Percentiles rank a stretch among this genome's conserved stretches.
These are phyloP conservation scores for Fonsecaea pugnacius DNA, from an alignment of 2,329 filamentous ascomycete species.

Conservation along the genomic window DNA sequence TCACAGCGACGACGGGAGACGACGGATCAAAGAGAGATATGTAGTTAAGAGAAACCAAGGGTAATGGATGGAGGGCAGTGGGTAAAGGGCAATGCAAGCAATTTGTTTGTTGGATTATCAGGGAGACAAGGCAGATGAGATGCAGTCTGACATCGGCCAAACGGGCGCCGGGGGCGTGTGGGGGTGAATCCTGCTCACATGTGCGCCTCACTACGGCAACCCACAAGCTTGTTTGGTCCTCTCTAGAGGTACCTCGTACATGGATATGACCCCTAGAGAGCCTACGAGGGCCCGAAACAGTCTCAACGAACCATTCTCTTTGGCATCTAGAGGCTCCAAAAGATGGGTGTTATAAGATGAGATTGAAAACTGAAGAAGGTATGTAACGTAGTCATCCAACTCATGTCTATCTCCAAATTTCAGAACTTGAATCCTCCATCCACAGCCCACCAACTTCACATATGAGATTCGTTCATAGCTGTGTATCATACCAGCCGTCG, in stretches of 20 bases:
- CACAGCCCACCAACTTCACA: background rate
- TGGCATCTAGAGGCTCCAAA: background rate
- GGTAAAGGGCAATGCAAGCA: background rate
- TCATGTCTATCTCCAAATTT: conserved; percentile 5
- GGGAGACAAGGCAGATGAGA: conserved; percentile 6
- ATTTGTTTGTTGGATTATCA: conserved; percentile 2
- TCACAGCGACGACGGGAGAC: background rate
- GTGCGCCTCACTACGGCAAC: conserved; percentile 1
- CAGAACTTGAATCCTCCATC: background rate
- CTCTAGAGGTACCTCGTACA: background rate
- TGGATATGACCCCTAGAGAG: background rate
- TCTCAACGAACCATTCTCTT: background rate
- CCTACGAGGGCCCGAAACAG: background rate
- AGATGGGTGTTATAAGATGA: background rate
- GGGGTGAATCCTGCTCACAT: conserved; percentile 10
- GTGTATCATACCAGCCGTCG: background rate
- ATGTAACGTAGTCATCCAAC: background rate
- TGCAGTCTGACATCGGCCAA: conserved; percentile 14
- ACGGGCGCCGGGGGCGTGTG: conserved; percentile 6
- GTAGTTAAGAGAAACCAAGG: background rate
- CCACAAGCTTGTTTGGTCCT: background rate
- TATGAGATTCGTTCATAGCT: conserved; percentile 14
- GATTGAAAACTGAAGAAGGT: background rate
- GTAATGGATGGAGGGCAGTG: background rate
- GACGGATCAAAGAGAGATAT: background rate